Base-by-base conservation (phyloP, 345 rosid genomes). In the Hirschfeldia incana region DNA sequence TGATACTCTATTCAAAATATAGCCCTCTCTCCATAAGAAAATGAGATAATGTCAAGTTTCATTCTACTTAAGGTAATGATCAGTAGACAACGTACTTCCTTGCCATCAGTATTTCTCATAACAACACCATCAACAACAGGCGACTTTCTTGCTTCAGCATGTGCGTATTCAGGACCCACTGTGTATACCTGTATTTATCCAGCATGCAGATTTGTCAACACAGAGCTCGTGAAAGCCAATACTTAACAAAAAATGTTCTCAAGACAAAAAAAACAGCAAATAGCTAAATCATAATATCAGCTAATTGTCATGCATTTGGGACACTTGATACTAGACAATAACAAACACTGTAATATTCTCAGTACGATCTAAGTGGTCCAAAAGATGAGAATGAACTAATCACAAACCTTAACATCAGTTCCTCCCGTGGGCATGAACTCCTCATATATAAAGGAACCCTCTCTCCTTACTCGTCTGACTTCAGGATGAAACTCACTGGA, bases 121-220 rank as follows among this genome's bases (percentile, higher is more conserved):
- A 96, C 99, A 81, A 96, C 99, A 72, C 99, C 99, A 85, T 96
- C 99, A 59, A 96, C 99, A 83, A 96, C 99, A 57, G 99, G 99
- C 62, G 99, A 96, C 84, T 96, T 96, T 86, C 99, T 92, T 65
- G 99, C 99, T 85, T 96, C 99, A 61, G 99, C 99, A 82, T 96
- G 99, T 30, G 99, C 99, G 82, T 96, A 96, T 83, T 96, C 99
- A 84, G 99, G 90, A 73, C 98, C 98, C 84, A 96, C 99, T 7
- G 98, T 96, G 71, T 96, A 96, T n/a, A 96, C 99, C 99, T 95
- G 70, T 13, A 77, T 81, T 85, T 75, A 69, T 67, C 76, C 72
- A 59, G 2, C 53, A 3, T 12, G 72, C 60, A 77, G 34, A 72
- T 46, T 10, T 67, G 60, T 74, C 69, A 76, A 75, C 65, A 63